A percentile compares a stretch with the other conserved stretches of the same genome.
phyloP scores from a whole-genome alignment of 345 rosid species.

The Hevea brasiliensis region DNA sequence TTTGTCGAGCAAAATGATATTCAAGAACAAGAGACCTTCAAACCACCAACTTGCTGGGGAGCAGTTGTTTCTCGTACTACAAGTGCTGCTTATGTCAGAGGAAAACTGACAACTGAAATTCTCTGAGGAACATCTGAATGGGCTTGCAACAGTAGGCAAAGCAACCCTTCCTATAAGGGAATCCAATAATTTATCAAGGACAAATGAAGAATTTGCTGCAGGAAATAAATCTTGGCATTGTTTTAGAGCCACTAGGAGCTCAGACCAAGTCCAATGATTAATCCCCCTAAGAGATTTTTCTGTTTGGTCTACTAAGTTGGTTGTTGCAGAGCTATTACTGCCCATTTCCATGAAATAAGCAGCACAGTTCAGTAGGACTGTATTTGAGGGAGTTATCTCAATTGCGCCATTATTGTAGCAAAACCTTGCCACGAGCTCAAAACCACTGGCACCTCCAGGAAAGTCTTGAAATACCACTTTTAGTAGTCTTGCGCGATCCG shows the following conservation, averaged over 20 bases:
- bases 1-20: constrained; percentile 32
- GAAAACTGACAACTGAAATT: constrained; percentile 34
- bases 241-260: constrained; percentile 44
- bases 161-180: constrained; percentile 34
- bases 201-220: constrained; percentile 22
- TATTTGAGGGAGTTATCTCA: constrained; percentile 37
- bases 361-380: constrained; percentile 36
- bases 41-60: constrained; percentile 45
- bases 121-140: constrained; percentile 32
- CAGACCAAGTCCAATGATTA: constrained; percentile 56
- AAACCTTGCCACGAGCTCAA: constrained; percentile 56
- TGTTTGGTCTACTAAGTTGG: constrained; percentile 30
- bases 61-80: constrained; percentile 26
- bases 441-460: constrained; percentile 54
- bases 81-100: constrained; percentile 34
- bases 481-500: constrained; percentile 16
- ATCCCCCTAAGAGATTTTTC: constrained; percentile 40
- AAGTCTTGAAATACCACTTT: constrained; percentile 50
- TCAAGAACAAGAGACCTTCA: constrained; percentile 45
- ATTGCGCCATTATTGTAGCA: constrained; percentile 44
- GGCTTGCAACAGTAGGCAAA: constrained; percentile 30
- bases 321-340: constrained; percentile 2
- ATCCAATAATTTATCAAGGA: constrained; percentile 38
- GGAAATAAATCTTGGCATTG: constrained; percentile 44
- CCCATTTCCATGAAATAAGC: constrained; percentile 54